Evolutionary conservation across 2,329 filamentous ascomycete genomes (phyloP), one percentile per base, ranked within the genome.

Genomic region (Plectosphaerella sp.): DNA sequence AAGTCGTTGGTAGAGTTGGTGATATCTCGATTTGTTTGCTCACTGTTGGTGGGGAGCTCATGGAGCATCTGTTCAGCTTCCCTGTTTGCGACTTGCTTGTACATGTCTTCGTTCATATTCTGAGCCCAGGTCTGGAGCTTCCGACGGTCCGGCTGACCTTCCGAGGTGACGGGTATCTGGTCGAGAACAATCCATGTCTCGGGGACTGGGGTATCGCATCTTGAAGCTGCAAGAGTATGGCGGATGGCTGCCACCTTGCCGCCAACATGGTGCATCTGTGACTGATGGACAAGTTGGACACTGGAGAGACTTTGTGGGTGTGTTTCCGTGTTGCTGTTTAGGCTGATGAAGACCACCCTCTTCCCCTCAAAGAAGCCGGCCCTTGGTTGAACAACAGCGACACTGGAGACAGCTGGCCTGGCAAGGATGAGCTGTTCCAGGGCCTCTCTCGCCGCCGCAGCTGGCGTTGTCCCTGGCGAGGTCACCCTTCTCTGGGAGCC

Each of bases 121-220:
- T 80, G 77, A 24, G 74, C 72, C 78, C 78, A 81, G 4, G 75
- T 78, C 53, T 78, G 76, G 43, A 81, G 58, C 52, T 67, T 69
- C 33, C 76, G 67, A 42, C 70, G 65, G 58, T 79, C 68, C 6
- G 16, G n/a, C 18, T 68, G 64, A 14, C 72, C 73, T 12, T 64
- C 58, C 1, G 66, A 63, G 46, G 68, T 68, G n/a, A 71, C 49
- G 7, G 76, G 75, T 68, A 80, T 75, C 45, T 63, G 66, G 47
- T 72, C 68, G 49, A 80, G 60, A 4, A 74, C 68, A 16, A 80
- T 67, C 76, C 77, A 81, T 9, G 77, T 64, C 48, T 71, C 69
- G 2, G 78, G 77, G 2, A 73, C 58, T 10, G 64, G 64, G 12
- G 66, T 46, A 8, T 66, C 43, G 59, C 61, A 20, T 55, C 59